Evolutionary conservation across 2,329 filamentous ascomycete genomes (phyloP), one percentile per base, ranked within the genome.

Genomic region (Fusarium nurragi): DNA sequence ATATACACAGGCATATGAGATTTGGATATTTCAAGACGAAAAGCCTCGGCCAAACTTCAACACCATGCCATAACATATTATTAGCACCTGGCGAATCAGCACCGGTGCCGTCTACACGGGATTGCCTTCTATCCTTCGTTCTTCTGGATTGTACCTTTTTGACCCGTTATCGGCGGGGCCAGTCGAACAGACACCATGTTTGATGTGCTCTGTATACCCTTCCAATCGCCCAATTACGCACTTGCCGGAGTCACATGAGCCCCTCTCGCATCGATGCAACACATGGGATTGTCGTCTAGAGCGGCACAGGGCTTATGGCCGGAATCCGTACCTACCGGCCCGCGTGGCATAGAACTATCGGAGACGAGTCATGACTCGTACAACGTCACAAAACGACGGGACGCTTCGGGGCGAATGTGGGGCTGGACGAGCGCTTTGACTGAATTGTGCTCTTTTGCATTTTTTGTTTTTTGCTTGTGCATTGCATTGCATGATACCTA

Each of bases 401-500:
- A 51, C 38, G 39, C 34, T 57, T 43, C 23, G 51, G 56, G 28
- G 32, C 32, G 36, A 51, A 53, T 40, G 55, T 64, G 64, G 60
- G 54, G 30, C 37, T 32, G 57, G 26, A 52, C 39, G 41, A 53
- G 43, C 46, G 57, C 38, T 39, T 43, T 59, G 52, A 34, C 32
- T 58, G 49, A 34, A 60, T 60, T 54, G 43, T 68, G 40, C 58
- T 55, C 51, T 60, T 49, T 52, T 11, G 10, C n/a, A n/a, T 34
- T 34, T 4, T n/a, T 34, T 9, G 8, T 34, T 34, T 34, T 34
- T 34, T 34, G 32, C 32, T 34, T 34, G 37, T 67, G 49, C 41
- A 61, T 51, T 60, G 49, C 46, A 51, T 54, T 66, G 63, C 63
- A 68, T 68, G 65, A 68, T 68, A 68, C 65, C 65, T 68, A 60